These are phyloP conservation scores for Nannochloris sp. DNA, from an alignment of 139 green algal species.

Conservation along the genomic window DNA sequence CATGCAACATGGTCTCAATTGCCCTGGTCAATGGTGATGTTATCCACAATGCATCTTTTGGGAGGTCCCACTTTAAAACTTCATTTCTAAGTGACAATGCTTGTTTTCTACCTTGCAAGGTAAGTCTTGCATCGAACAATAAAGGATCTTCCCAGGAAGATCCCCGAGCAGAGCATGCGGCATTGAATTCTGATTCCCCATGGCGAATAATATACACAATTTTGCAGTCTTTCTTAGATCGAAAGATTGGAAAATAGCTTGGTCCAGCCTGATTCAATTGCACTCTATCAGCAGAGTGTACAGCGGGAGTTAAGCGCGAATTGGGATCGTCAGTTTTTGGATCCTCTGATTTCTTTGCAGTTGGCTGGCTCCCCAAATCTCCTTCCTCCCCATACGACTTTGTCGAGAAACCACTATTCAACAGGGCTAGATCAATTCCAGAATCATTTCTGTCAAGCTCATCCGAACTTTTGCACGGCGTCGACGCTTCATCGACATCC, in stretches of 20 bases:
- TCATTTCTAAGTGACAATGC: slow-evolving; percentile 16
- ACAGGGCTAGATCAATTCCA: neutral
- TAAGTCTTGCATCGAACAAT: slow-evolving; percentile 61
- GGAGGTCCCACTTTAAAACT: slow-evolving; percentile 18
- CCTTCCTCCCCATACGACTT: neutral
- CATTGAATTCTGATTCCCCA: slow-evolving; percentile 53
- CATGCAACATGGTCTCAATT: slow-evolving; percentile 51
- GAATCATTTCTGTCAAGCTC: neutral
- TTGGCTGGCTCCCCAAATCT: neutral
- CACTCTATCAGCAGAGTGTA: slow-evolving; percentile 18
- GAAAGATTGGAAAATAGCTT: slow-evolving; percentile 49
- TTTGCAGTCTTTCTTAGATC: slow-evolving; percentile 19
- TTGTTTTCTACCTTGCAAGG: slow-evolving; percentile 33
- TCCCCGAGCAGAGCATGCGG: slow-evolving; percentile 13
- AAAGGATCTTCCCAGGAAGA: slow-evolving; percentile 44
- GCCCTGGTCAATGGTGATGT: slow-evolving; percentile 48
- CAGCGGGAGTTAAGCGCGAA: slow-evolving; percentile 8
- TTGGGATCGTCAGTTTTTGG: neutral
- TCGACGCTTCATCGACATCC: neutral
- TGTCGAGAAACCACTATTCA: neutral
- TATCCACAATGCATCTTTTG: slow-evolving; percentile 47
- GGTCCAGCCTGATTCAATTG: slow-evolving; percentile 6
- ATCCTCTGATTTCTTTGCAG: neutral
- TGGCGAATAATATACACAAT: slow-evolving; percentile 54
- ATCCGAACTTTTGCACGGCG: neutral